Evolutionary conservation across 1,284 basidiomycete species (phyloP).

Genomic region (Cystobasidium slooffiae): DNA sequence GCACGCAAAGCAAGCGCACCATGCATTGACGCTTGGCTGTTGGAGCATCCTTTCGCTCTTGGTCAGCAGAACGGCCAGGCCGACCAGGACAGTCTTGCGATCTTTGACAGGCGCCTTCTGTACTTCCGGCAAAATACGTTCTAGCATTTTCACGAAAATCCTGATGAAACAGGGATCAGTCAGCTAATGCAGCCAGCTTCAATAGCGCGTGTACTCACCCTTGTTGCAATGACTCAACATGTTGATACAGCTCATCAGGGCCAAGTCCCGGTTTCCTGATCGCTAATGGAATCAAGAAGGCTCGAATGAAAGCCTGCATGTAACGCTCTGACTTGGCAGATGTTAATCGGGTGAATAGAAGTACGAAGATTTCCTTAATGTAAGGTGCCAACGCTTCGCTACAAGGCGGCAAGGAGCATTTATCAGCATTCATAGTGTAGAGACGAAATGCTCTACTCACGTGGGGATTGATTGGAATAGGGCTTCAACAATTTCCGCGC

Average conservation of each 20-base stretch:
- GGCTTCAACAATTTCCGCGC: constrained; percentile 84
- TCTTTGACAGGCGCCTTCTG: constrained; percentile 79
- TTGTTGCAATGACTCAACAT: constrained; percentile 82
- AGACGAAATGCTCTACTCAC: constrained; percentile 61
- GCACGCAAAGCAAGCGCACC: constrained; percentile 62
- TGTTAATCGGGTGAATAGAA: constrained; percentile 82
- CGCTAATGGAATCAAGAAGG: constrained; percentile 75
- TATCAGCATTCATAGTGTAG: background rate
- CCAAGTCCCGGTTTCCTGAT: constrained; percentile 72
- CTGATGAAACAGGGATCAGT: constrained; percentile 58
- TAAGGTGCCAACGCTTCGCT: constrained; percentile 73
- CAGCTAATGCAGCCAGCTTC: constrained; percentile 23
- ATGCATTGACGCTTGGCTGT: constrained; percentile 67
- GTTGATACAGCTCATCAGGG: constrained; percentile 76
- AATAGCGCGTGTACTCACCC: constrained; percentile 63
- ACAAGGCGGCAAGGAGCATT: constrained; percentile 7
- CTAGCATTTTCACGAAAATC: constrained; percentile 81
- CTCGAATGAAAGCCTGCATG: constrained; percentile 79
- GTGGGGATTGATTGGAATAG: constrained; percentile 73
- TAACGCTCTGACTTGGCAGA: constrained; percentile 87
- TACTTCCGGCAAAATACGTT: constrained; percentile 78
- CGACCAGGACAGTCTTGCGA: constrained; percentile 82
- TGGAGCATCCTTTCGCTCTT: constrained; percentile 71
- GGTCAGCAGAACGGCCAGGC: constrained; percentile 77
- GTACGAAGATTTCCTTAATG: constrained; percentile 76